Base-by-base conservation (phyloP, 495 filamentous ascomycete genomes). In the Glonium stellatum region DNA sequence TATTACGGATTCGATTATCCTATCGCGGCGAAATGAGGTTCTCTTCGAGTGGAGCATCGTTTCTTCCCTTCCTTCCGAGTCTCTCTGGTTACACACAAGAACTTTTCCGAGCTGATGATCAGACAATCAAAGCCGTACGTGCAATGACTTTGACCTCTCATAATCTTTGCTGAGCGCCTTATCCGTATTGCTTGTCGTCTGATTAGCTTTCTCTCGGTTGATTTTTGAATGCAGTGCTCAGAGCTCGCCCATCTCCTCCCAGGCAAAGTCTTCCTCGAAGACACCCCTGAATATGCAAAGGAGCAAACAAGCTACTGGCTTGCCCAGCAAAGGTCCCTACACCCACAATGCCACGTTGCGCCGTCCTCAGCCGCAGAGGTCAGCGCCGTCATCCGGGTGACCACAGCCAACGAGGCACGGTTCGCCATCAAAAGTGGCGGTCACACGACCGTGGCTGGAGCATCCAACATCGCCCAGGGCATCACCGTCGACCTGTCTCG, bases 401-500 rank as follows among this genome's bases (percentile, higher is more conserved):
- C 60, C 4, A 37, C 4, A 4, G 42, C 27, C 1, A 11, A n/a
- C 23, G 58, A 55, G 57, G 41, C 36, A 12, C 12, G 18, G 22
- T 65, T 63, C 54, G 60, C 68, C 12, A 36, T 67, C 35, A 55
- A 65, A 15, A 69, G 69, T 58, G 69, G 69, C 52, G 69, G 55
- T 15, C 55, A 62, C 37, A 19, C 59, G 9, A 27, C 59, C 22
- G 37, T 34, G 12, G 69, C 70, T n/a, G n/a, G n/a, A n/a, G n/a
- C n/a, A n/a, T n/a, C n/a, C n/a, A n/a, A n/a, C n/a, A n/a, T n/a
- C 19, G 49, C 54, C 15, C 60, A 66, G 5, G 72, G 72, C 9
- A 62, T 74, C 21, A 68, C 69, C 1, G 50, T 74, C 44, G 70
- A 71, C 53, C 54, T 75, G 13, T 49, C 55, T 21, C 6, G 12